Percentiles rank a stretch among this genome's conserved stretches.
phyloP scores from a whole-genome alignment of 2,329 filamentous ascomycete species.

The Fusarium oxysporum region DNA sequence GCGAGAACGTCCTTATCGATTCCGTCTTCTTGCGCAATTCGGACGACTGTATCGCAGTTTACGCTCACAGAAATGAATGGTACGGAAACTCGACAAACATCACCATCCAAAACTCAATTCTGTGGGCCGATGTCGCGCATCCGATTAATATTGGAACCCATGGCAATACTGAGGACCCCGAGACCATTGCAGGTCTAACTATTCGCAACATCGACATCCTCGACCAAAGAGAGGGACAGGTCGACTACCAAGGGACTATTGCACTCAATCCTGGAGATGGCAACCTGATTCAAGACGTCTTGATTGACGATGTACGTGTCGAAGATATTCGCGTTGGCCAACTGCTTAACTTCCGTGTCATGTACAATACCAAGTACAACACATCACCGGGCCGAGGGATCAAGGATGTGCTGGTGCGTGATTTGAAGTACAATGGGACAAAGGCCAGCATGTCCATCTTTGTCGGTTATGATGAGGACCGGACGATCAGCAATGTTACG shows the following conservation, averaged over 20 bases:
- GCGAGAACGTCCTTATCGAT: neutral
- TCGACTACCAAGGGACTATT: neutral
- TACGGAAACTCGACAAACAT: neutral
- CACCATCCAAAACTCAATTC: neutral
- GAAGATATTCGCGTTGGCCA: neutral
- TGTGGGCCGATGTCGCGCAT: neutral
- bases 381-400: neutral
- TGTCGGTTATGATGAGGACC: neutral
- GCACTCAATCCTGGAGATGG: neutral
- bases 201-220: neutral
- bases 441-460: neutral
- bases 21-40: neutral
- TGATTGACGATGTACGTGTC: neutral
- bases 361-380: neutral
- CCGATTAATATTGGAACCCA: neutral
- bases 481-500: neutral
- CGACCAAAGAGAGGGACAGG: neutral
- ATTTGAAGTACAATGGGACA: neutral
- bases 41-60: neutral
- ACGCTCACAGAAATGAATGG: neutral
- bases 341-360: neutral
- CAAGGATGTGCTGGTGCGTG: accelerated
- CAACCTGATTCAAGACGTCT: neutral
- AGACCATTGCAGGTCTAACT: neutral
- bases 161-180: neutral